phyloP scores from a whole-genome alignment of 768 basidiomycete species.

The Cytidiella melzeri region DNA sequence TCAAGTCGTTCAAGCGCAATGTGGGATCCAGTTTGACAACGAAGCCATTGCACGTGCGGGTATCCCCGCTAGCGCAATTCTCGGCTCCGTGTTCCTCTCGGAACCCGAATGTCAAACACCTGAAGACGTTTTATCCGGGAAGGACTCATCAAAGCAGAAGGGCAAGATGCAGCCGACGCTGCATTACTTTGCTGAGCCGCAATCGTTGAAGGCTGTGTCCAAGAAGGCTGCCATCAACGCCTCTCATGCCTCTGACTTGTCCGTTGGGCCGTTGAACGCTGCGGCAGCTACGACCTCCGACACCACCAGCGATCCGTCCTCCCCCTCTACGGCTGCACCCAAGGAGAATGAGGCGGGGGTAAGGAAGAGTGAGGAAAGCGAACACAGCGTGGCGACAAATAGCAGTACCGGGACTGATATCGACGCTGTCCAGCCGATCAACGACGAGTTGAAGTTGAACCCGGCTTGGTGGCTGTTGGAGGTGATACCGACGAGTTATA shows the following conservation, averaged over 20 bases:
- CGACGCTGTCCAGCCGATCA: slow-evolving; percentile 42
- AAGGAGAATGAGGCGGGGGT: neutral
- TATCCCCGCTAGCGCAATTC: slow-evolving; percentile 27
- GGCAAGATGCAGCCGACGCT: neutral
- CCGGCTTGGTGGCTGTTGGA: slow-evolving; percentile 71
- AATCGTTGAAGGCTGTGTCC: neutral
- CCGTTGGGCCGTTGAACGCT: neutral
- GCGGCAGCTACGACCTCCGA: neutral
- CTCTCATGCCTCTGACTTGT: too few species aligned
- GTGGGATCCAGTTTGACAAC: slow-evolving; percentile 53
- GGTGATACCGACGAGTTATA: slow-evolving; percentile 46
- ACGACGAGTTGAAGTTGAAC: slow-evolving; percentile 43
- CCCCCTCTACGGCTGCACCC: too few species aligned
- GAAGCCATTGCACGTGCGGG: slow-evolving; percentile 39
- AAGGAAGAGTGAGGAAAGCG: neutral
- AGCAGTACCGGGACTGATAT: slow-evolving; percentile 17
- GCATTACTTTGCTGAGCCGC: neutral
- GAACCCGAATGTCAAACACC: too few species aligned
- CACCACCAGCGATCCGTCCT: neutral
- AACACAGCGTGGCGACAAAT: neutral
- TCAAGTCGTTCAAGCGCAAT: slow-evolving; percentile 49
- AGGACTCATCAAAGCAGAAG: neutral
- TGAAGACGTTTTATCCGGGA: neutral
- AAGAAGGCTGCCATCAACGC: neutral
- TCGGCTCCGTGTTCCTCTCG: slow-evolving; percentile 5